Base-by-base conservation (phyloP, 192 early-diverging fungal genomes). In the Coemansia sp. region DNA sequence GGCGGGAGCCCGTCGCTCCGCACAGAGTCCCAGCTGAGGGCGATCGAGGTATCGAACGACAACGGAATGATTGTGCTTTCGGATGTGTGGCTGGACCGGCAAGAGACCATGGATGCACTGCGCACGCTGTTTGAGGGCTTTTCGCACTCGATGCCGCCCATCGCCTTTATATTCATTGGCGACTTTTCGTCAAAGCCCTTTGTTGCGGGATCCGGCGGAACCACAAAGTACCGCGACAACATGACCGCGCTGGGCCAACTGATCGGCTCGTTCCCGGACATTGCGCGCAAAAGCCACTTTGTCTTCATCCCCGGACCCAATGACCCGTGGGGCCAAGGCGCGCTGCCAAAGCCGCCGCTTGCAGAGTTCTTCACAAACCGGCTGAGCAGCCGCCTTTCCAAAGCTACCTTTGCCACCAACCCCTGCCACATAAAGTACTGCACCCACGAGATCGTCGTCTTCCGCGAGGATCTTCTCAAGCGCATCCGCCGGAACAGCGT, bases 401-500 rank as follows among this genome's bases (percentile, higher is more conserved):
- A 88, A 16, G 84, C 79, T 1, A 75, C 84, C 1, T 94, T 96
- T 73, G 74, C 90, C 1, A 91, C 88, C 26, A 96, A 95, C 76
- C 96, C 96, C 23, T 94, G 93, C 67, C 81, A 92, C 35, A 93
- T 98, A 72, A 89, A 90, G 62, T 96, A 94, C 67, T 95, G 91
- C 69, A 91, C 89, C 5, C 93, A 95, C 60, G 96, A 98, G 65
- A 91, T 98, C 52, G 88, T 96, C 2, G 84, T 98, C 23, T 95
- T 92, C 66, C 87, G 95, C 16, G 94, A 96, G 64, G 94, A 96
- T 68, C 68, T 95, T 49, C 71, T 93, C 56, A 90, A 87, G 62
- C 85, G 85, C 70, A 73, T 95, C 60, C 81, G 88, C 60, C 86
- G 94, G 44, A 94, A 94, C 75, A 84, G 88, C 71, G 86, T 93